Conservation (phyloP, 73 alveolate species). For the Blepharisma stoltei region DNA sequence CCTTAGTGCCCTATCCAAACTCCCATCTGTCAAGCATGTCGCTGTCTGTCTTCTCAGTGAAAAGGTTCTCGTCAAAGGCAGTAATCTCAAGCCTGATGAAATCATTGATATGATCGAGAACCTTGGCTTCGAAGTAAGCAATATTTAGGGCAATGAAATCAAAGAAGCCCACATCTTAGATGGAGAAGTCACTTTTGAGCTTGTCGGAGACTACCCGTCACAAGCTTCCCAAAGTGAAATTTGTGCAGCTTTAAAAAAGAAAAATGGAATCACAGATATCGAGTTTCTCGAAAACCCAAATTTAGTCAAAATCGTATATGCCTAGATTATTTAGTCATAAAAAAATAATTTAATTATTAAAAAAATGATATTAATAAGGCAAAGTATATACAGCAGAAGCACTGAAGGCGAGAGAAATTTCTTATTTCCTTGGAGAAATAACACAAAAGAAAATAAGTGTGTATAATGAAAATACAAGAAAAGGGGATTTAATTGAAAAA, state of each 20-base stretch:
- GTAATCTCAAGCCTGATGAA: slow-evolving; percentile 3
- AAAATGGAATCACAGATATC: background rate
- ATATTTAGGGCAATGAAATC: slow-evolving; percentile 13
- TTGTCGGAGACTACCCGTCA: background rate
- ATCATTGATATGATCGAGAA: slow-evolving; percentile 2
- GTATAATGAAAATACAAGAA: background rate
- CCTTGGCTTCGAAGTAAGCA: slow-evolving; percentile 8
- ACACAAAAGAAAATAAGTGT: background rate
- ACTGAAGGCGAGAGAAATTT: background rate
- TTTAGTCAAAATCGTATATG: background rate
- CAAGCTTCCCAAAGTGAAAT: background rate
- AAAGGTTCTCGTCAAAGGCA: slow-evolving; percentile 10
- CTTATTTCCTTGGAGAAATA: background rate
- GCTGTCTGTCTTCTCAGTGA: slow-evolving; percentile 17
- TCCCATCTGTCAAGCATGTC: background rate
- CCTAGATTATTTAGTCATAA: too few species aligned
- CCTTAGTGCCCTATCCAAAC: slow-evolving; percentile 6
- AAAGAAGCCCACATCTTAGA: background rate
- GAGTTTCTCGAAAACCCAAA: background rate
- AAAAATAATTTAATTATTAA: too few species aligned
- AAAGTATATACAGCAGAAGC: slow-evolving; percentile 4
- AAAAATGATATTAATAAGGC: too few species aligned
- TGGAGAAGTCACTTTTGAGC: background rate
- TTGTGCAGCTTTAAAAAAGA: background rate
- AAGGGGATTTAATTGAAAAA: background rate